Conservation (phyloP, 345 rosid species). For the Xanthoceras sorbifolium region DNA sequence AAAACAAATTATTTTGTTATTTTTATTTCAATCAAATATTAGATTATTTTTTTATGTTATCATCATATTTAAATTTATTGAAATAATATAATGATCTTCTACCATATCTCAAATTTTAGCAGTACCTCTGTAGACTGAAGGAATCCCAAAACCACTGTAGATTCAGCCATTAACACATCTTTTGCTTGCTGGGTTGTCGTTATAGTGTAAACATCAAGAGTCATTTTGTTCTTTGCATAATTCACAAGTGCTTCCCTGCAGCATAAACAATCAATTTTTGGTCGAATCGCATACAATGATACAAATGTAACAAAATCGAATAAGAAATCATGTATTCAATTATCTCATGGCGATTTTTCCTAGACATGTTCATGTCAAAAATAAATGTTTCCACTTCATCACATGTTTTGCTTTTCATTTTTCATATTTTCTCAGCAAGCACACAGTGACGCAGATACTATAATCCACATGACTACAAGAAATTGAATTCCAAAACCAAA, state of each 20-base stretch:
- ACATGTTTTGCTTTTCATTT: background rate
- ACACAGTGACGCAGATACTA: background rate
- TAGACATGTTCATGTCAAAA: background rate
- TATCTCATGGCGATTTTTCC: background rate
- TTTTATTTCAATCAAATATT: background rate
- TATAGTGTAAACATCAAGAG: background rate
- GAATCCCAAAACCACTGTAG: conserved; percentile 9
- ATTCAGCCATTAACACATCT: background rate
- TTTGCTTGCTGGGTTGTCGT: background rate
- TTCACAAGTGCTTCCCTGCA: conserved; percentile 17
- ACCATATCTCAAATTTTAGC: background rate
- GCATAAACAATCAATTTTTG: no score
- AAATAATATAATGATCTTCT: no score
- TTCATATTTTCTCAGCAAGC: background rate
- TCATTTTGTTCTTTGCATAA: conserved; percentile 10
- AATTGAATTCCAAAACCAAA: background rate
- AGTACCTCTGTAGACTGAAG: conserved; percentile 13
- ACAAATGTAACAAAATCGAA: background rate
- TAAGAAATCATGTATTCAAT: background rate
- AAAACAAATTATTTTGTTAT: no score
- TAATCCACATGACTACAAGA: background rate
- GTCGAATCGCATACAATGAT: background rate
- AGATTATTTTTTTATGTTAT: no score
- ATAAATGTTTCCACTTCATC: background rate
- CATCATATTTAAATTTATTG: no score